A percentile compares a stretch with the other conserved stretches of the same genome.
phyloP scores from a whole-genome alignment of 257 asterid species.

The Datura wrightii region DNA sequence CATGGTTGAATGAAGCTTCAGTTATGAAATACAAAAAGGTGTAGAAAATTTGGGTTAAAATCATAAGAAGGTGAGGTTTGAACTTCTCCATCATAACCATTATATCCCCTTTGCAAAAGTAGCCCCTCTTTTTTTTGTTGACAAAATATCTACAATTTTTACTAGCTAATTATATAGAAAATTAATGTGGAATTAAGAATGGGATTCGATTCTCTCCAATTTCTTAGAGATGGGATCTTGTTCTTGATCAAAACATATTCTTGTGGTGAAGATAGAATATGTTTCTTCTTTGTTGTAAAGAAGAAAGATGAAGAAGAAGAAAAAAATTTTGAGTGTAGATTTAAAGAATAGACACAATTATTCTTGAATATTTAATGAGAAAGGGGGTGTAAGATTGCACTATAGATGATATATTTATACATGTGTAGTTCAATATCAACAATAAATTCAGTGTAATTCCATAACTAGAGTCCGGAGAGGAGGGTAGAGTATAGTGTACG shows the following conservation, averaged over 20 bases:
- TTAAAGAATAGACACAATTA: neutral
- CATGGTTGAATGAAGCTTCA: slow-evolving; percentile 81
- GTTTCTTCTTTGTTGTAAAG: neutral
- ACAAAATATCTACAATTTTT: neutral
- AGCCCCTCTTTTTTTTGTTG: neutral
- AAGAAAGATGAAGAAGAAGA: neutral
- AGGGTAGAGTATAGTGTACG: too few relatives aligned
- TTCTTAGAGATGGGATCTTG: slow-evolving; percentile 47
- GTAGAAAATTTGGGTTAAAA: slow-evolving; percentile 58
- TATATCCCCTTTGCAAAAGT: neutral
- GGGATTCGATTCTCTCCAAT: slow-evolving; percentile 47
- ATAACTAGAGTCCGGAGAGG: too few relatives aligned
- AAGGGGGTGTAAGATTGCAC: neutral
- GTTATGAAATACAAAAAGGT: slow-evolving; percentile 69
- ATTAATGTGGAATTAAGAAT: slow-evolving; percentile 15
- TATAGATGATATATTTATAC: too few relatives aligned
- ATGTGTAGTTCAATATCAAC: too few relatives aligned
- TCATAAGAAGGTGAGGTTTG: slow-evolving; percentile 79
- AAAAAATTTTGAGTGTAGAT: neutral
- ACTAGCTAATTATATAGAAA: slow-evolving; percentile 32
- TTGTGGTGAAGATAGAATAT: slow-evolving; percentile 28
- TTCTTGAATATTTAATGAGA: neutral
- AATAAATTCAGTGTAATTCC: too few relatives aligned
- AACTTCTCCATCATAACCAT: slow-evolving; percentile 33
- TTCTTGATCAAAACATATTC: slow-evolving; percentile 36